Evolutionary conservation across 139 green algal genomes (phyloP).

Genomic region (Auxenochlorella pyrenoidosa): DNA sequence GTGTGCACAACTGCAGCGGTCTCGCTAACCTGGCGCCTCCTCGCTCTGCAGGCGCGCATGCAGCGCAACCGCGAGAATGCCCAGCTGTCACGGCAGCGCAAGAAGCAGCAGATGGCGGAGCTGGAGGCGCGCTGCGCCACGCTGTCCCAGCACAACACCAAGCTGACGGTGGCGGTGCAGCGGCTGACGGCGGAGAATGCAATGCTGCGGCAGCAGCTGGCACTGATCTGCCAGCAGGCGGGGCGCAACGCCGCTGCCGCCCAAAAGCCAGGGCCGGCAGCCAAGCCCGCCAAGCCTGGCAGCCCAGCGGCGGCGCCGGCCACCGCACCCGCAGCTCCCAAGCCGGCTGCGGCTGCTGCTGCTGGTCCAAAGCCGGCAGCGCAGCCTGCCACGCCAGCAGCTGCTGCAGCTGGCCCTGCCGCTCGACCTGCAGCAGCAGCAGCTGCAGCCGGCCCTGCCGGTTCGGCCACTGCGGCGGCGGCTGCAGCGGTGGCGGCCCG

Average conservation of each 20-base stretch:
- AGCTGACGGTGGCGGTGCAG: constrained; percentile 59
- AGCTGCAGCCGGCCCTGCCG: background rate
- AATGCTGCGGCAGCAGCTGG: constrained; percentile 63
- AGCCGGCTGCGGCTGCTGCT: background rate
- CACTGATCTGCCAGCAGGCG: constrained; percentile 34
- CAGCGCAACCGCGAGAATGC: constrained; percentile 77
- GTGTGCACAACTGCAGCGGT: no score
- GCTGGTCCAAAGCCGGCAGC: background rate
- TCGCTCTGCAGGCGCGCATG: constrained; percentile 52
- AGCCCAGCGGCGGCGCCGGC: background rate
- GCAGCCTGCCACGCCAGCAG: background rate
- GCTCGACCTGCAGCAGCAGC: background rate
- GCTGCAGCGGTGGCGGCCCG: background rate
- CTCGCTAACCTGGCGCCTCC: background rate
- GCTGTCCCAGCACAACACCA: constrained; percentile 54
- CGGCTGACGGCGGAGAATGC: constrained; percentile 71
- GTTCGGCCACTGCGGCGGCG: background rate
- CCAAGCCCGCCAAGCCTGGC: background rate
- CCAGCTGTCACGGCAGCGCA: constrained; percentile 73
- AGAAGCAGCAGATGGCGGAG: constrained; percentile 75
- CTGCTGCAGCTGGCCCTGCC: background rate
- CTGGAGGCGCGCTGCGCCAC: constrained; percentile 54
- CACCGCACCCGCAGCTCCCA: background rate
- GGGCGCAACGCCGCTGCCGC: background rate
- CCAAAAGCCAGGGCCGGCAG: background rate